Evolutionary conservation across 2,329 filamentous ascomycete genomes (phyloP), one percentile per base, ranked within the genome.

Genomic region (Alternaria arbusti): DNA sequence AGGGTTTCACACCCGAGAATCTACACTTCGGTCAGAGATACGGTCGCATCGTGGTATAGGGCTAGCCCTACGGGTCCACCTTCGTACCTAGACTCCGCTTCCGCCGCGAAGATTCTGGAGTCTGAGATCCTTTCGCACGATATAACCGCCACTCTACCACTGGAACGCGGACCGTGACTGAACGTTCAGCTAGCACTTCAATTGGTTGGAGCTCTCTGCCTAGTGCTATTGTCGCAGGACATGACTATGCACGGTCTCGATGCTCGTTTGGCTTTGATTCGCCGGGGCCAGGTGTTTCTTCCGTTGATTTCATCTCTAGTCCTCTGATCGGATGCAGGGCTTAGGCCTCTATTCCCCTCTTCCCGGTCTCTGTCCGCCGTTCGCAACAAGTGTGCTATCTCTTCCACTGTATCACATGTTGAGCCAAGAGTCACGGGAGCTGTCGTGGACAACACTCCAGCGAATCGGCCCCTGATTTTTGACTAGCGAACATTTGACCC

Each of bases 401-500:
- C 49, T 22, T 63, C 30, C 40, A 22, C 46, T 45, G 32, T 40
- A 47, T 52, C 20, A 46, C 57, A 59, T 49, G 59, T 60, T 28
- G 40, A 67, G 64, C 70, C 69, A 72, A 72, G 65, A 44, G 51
- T 45, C 17, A 64, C 54, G 49, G 61, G 61, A 63, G 51, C 62
- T 45, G 61, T 51, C 59, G 64, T 57, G 22, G 59, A 47, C 50
- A 57, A 52, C 45, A 52, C 40, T 47, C 58, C 57, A 61, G 60
- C 70, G 69, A 75, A 73, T 76, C 66, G 72, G 54, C 63, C 44
- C 52, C 47, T 40, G 51, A 30, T 28, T 30, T 52, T 55, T 40
- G 57, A 55, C 47, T 49, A 57, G 57, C 52, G 64, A 63, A 45
- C 55, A 51, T 23, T 40, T 56, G 25, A 56, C 57, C 52, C 62